These are phyloP conservation scores for Lentinula raphanica DNA, from an alignment of 768 basidiomycete species.

Conservation along the genomic window DNA sequence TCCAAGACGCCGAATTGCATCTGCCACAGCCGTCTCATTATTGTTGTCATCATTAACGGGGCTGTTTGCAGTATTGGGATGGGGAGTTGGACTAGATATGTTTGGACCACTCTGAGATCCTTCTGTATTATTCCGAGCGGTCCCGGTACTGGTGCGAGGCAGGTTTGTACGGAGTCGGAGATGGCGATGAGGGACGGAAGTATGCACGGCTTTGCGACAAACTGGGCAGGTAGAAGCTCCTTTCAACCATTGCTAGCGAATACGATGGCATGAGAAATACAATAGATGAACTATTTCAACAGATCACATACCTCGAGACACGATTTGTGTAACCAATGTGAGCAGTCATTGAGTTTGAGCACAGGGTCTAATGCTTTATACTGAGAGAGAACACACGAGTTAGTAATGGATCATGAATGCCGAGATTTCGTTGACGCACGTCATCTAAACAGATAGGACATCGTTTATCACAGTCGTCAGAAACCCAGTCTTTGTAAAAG, in stretches of 20 bases:
- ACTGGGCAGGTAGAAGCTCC: slow-evolving; percentile 76
- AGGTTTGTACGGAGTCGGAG: background rate
- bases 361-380: slow-evolving; percentile 60
- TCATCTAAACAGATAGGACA: slow-evolving; percentile 87
- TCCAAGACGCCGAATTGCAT: background rate
- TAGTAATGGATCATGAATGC: slow-evolving; percentile 2
- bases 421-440: slow-evolving; percentile 37
- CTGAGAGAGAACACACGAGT: slow-evolving; percentile 32
- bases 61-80: background rate
- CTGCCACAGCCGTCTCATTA: background rate
- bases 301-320: slow-evolving; percentile 59
- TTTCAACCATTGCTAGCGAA: slow-evolving; percentile 69
- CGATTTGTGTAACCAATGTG: slow-evolving; percentile 76
- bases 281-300: background rate
- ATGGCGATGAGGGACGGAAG: background rate
- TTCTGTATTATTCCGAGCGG: background rate
- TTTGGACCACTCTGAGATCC: background rate
- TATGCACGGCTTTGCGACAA: slow-evolving; percentile 59
- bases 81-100: background rate
- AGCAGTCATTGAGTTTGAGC: slow-evolving; percentile 62
- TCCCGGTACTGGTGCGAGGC: background rate
- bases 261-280: slow-evolving; percentile 9
- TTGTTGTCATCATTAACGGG: too few species aligned
- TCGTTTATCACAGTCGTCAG: slow-evolving; percentile 58
- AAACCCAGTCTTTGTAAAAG: slow-evolving; percentile 65